A percentile compares a stretch with the other conserved stretches of the same genome.
phyloP scores from a whole-genome alignment of 2,329 filamentous ascomycete genomes.

The Septoria linicola region DNA sequence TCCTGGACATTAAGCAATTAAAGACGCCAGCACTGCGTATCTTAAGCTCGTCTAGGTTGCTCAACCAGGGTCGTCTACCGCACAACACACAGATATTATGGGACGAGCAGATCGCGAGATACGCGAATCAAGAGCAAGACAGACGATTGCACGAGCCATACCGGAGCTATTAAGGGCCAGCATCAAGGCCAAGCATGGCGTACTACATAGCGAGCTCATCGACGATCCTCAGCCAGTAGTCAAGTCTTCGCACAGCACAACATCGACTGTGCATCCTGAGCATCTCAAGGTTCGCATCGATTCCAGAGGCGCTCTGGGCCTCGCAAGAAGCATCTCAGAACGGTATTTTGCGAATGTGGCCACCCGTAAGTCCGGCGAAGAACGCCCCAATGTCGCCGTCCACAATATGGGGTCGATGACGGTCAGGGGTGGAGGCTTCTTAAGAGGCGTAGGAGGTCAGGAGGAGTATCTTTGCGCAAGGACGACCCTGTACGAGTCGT shows the following conservation, averaged over 20 bases:
- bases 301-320: conserved; percentile 55
- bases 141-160: conserved; percentile 60
- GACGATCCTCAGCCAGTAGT: conserved; percentile 39
- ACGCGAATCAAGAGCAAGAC: conserved; percentile 41
- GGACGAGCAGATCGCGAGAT: conserved; percentile 29
- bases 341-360: conserved; percentile 25
- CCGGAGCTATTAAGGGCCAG: conserved; percentile 56
- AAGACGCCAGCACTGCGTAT: not conserved
- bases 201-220: conserved; percentile 54
- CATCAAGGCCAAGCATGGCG: conserved; percentile 56
- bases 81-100: conserved; percentile 18
- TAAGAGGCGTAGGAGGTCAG: conserved; percentile 59
- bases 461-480: conserved; percentile 63
- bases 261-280: conserved; percentile 18
- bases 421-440: conserved; percentile 60
- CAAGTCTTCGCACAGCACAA: conserved; percentile 21
- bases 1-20: not conserved
- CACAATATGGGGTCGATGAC: conserved; percentile 66
- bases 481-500: conserved; percentile 59
- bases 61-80: not conserved
- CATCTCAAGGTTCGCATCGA: conserved; percentile 47
- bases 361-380: conserved; percentile 27
- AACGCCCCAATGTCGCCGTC: conserved; percentile 50
- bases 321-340: conserved; percentile 42
- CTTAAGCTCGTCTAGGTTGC: not conserved